Evolutionary conservation across 345 rosid genomes (phyloP).

Genomic region (Diplotaxis tenuifolia): DNA sequence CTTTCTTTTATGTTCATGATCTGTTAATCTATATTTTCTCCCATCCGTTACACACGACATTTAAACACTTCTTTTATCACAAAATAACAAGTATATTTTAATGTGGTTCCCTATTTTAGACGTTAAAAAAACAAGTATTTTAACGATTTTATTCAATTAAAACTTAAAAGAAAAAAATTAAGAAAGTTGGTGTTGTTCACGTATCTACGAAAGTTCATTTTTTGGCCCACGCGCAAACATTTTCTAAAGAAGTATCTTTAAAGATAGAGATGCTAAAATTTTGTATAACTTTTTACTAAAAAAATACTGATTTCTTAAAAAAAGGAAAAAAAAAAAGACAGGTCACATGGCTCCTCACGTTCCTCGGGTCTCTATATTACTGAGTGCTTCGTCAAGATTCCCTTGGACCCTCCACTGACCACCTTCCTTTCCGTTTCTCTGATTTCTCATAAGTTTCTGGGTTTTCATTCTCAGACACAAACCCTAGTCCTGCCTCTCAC

Average conservation of each 20-base stretch:
- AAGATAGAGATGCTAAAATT: neutral
- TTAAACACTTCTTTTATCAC: neutral
- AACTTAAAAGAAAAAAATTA: neutral
- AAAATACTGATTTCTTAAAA: slow-evolving; percentile 3
- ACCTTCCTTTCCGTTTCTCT: slow-evolving; percentile 28
- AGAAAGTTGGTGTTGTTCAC: slow-evolving; percentile 1
- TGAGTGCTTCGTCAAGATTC: slow-evolving; percentile 25
- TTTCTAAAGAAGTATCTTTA: neutral
- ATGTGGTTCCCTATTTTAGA: no score
- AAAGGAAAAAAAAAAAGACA: neutral
- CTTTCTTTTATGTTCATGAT: no score
- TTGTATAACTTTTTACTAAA: neutral
- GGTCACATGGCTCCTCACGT: slow-evolving; percentile 25
- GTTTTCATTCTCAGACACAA: neutral
- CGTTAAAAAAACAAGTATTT: no score
- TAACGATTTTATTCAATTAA: neutral
- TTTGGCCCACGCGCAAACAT: neutral
- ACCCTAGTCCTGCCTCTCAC: neutral
- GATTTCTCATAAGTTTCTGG: neutral
- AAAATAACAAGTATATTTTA: neutral
- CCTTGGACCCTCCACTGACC: slow-evolving; percentile 26
- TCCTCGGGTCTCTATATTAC: neutral
- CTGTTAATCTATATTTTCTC: no score
- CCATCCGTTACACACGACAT: no score
- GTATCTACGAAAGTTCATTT: slow-evolving; percentile 3